phyloP scores from a whole-genome alignment of 805 yeast species.

The Nakazawaea wyomingensis region DNA sequence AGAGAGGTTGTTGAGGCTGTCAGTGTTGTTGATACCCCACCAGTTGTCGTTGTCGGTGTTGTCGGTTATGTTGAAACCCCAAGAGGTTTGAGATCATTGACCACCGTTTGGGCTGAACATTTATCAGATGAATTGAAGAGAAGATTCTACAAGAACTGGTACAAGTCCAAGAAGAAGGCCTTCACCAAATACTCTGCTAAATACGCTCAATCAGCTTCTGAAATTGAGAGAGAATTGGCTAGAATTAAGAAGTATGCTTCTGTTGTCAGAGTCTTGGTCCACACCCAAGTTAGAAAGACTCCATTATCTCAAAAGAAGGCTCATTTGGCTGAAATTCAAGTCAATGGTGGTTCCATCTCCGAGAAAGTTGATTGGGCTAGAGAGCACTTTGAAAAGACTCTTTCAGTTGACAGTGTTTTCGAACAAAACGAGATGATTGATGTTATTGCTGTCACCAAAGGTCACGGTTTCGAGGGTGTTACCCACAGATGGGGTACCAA shows the following conservation, averaged over 20 bases:
- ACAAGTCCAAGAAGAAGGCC: slow-evolving; percentile 99
- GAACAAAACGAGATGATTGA: slow-evolving; percentile 99
- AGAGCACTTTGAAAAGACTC: slow-evolving; percentile 99
- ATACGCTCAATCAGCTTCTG: slow-evolving; percentile 88
- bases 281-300: slow-evolving; percentile 99
- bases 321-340: slow-evolving; percentile 98
- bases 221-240: slow-evolving; percentile 93
- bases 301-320: slow-evolving; percentile 99
- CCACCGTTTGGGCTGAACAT: slow-evolving; percentile 99
- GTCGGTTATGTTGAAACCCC: slow-evolving; percentile 99
- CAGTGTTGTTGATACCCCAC: slow-evolving; percentile 98
- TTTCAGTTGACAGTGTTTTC: slow-evolving; percentile 89
- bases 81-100: slow-evolving; percentile 98
- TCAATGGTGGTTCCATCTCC: slow-evolving; percentile 98
- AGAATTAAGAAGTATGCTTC: slow-evolving; percentile 98
- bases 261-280: slow-evolving; percentile 98
- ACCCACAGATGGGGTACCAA: slow-evolving; percentile 99
- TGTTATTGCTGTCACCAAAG: slow-evolving; percentile 99
- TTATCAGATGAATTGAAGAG: slow-evolving; percentile 98
- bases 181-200: slow-evolving; percentile 99
- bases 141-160: slow-evolving; percentile 99
- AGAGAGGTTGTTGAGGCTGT: slow-evolving; percentile 99
- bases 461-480: slow-evolving; percentile 99
- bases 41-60: slow-evolving; percentile 98
- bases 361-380: slow-evolving; percentile 99